These are phyloP conservation scores for Jackrogersella minutella DNA, from an alignment of 495 filamentous ascomycete genomes.

Conservation along the genomic window DNA sequence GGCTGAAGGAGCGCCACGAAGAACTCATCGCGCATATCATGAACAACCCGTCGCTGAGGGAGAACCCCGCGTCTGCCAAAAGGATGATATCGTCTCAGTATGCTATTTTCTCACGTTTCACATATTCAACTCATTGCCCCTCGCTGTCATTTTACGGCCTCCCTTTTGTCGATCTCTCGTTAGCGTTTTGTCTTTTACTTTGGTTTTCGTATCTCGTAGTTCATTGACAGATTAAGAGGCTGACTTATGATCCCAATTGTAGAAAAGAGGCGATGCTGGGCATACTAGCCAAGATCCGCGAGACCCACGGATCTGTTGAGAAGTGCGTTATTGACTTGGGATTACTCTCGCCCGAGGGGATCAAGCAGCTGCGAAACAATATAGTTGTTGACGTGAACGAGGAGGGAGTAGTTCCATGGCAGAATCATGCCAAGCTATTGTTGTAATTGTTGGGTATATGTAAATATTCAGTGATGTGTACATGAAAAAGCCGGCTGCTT, in stretches of 20 bases:
- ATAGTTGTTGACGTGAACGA: constrained; percentile 52
- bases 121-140: background rate
- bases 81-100: constrained; percentile 62
- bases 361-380: constrained; percentile 58
- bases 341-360: constrained; percentile 58
- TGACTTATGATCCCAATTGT: constrained; percentile 27
- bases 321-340: constrained; percentile 61
- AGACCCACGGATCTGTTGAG: constrained; percentile 65
- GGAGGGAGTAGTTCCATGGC: constrained; percentile 44
- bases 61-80: constrained; percentile 54
- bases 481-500: constrained; percentile 30
- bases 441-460: constrained; percentile 37
- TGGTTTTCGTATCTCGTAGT: background rate
- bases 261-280: constrained; percentile 64
- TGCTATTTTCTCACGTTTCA: constrained; percentile 32
- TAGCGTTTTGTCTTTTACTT: background rate
- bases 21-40: constrained; percentile 56
- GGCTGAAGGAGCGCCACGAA: constrained; percentile 53
- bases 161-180: background rate
- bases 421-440: constrained; percentile 36
- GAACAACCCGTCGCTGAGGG: constrained; percentile 51
- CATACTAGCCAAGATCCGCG: constrained; percentile 58
- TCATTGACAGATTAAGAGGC: background rate
- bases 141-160: background rate
- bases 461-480: constrained; percentile 33